phyloP scores from a whole-genome alignment of 2,329 filamentous ascomycete species.

The Aspergillus novofumigatus region DNA sequence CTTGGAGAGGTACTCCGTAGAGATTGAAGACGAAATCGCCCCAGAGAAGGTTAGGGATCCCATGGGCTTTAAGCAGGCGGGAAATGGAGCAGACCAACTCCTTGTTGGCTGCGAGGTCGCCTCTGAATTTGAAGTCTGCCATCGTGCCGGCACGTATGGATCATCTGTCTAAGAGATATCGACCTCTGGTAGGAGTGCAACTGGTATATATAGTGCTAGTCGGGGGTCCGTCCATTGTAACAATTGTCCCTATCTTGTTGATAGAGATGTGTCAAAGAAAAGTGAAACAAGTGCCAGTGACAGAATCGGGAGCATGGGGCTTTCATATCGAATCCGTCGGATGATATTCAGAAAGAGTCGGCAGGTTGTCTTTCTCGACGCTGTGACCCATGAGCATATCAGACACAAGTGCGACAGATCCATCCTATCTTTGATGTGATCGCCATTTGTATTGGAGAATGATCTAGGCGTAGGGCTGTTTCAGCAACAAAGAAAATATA shows the following conservation, averaged over 20 bases:
- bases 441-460: background rate
- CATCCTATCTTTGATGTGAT: background rate
- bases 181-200: background rate
- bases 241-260: background rate
- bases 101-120: background rate
- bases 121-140: background rate
- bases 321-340: background rate
- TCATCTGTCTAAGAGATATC: background rate
- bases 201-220: background rate
- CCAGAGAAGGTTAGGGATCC: background rate
- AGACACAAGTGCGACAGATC: background rate
- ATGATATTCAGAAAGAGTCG: background rate
- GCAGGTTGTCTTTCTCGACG: background rate
- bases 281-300: background rate
- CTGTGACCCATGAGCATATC: background rate
- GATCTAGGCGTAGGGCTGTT: background rate
- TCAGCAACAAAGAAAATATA: background rate
- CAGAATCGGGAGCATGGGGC: background rate
- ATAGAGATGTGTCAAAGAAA: background rate
- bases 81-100: background rate
- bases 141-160: background rate
- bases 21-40: background rate
- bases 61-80: background rate
- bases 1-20: background rate
- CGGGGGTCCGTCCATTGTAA: background rate